These are phyloP conservation scores for Lagenidium sp. DNA, from an alignment of 352 stramenopile genomes.

Conservation along the genomic window DNA sequence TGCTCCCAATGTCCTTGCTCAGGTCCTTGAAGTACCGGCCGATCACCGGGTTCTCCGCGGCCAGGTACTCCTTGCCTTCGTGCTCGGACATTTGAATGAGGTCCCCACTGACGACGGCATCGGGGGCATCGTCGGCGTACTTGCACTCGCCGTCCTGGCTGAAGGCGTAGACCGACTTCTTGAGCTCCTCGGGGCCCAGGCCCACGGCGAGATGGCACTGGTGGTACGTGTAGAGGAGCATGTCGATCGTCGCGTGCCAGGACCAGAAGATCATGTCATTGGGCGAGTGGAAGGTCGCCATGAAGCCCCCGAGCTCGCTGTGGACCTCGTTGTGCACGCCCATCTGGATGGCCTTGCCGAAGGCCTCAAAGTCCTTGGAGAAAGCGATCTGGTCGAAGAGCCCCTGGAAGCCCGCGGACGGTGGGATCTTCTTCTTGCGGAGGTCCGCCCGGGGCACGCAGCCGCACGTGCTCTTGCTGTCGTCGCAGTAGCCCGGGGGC, in stretches of 20 bases:
- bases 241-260: constrained; percentile 56
- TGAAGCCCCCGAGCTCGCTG: constrained; percentile 36
- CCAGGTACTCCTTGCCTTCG: background rate
- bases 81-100: background rate
- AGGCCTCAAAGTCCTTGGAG: constrained; percentile 43
- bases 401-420: constrained; percentile 32
- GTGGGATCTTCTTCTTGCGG: constrained; percentile 21
- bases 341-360: constrained; percentile 48
- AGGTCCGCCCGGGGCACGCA: constrained; percentile 36
- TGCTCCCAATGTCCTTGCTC: background rate
- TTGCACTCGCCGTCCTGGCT: constrained; percentile 11
- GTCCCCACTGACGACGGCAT: background rate
- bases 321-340: constrained; percentile 58
- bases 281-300: constrained; percentile 39
- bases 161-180: constrained; percentile 36
- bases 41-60: constrained; percentile 1
- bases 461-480: constrained; percentile 24
- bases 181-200: constrained; percentile 30
- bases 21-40: constrained; percentile 9
- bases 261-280: constrained; percentile 62
- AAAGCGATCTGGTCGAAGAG: constrained; percentile 45
- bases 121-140: background rate
- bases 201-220: constrained; percentile 46
- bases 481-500: constrained; percentile 29
- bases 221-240: constrained; percentile 60